Percentiles rank a stretch among this genome's conserved stretches.
These are phyloP conservation scores for Melaleuca alternifolia DNA, from an alignment of 345 rosid species.

Conservation along the genomic window DNA sequence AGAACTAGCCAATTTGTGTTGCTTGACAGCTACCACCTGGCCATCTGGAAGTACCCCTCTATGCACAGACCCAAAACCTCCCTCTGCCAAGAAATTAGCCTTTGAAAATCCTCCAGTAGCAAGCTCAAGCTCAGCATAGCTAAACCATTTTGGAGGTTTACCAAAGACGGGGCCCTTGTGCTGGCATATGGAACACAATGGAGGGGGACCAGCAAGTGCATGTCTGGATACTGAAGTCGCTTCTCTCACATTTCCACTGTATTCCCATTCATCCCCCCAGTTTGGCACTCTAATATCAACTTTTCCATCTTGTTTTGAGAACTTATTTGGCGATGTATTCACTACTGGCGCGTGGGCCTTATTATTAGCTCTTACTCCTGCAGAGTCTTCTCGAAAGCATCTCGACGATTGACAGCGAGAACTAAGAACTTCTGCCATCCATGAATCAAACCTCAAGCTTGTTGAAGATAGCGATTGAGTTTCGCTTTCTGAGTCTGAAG, in stretches of 20 bases:
- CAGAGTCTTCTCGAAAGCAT: neutral
- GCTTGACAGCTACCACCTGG: conserved; percentile 96
- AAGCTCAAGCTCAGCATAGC: conserved; percentile 86
- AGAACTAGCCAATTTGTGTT: conserved; percentile 93
- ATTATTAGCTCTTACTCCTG: conserved; percentile 3
- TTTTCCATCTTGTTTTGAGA: neutral
- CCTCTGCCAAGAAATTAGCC: conserved; percentile 96
- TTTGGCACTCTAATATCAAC: neutral
- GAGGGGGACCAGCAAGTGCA: conserved; percentile 84
- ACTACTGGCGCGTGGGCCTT: conserved; percentile 28
- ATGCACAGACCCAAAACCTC: conserved; percentile 98
- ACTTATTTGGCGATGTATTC: neutral
- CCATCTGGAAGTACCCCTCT: conserved; percentile 95
- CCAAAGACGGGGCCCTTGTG: conserved; percentile 97
- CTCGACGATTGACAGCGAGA: neutral
- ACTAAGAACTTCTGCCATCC: conserved; percentile 59
- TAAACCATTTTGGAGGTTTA: conserved; percentile 91
- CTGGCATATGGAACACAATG: conserved; percentile 92
- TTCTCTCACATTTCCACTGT: conserved; percentile 75
- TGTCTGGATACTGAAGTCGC: conserved; percentile 72
- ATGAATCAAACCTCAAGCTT: conserved; percentile 81
- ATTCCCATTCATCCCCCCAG: conserved; percentile 41
- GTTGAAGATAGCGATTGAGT: conserved; percentile 57
- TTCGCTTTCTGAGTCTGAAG: conserved; percentile 78
- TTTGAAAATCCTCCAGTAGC: conserved; percentile 95